Evolutionary conservation across 2,329 filamentous ascomycete genomes (phyloP).

Genomic region (Phyllosticta citrichinensis): DNA sequence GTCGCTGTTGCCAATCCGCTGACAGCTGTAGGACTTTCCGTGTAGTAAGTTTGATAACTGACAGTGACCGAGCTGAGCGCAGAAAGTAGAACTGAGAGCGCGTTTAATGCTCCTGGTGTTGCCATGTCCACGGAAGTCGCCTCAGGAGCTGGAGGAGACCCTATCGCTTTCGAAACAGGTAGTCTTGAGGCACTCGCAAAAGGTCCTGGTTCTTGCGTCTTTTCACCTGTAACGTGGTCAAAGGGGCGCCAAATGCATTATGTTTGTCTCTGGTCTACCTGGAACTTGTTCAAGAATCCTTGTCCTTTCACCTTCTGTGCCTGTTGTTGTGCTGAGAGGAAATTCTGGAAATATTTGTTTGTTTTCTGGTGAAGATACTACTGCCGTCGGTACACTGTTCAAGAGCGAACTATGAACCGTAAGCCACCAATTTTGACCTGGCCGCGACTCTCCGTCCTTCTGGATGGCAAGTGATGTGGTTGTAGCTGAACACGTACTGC

Average conservation of each 20-base stretch:
- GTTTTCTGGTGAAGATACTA: not conserved
- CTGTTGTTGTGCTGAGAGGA: constrained; percentile 74
- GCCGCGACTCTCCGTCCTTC: not conserved
- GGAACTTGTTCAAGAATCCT: not conserved
- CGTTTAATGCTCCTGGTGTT: not conserved
- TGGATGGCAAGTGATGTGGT: not conserved
- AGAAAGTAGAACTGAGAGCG: not conserved
- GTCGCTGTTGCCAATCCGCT: not conserved
- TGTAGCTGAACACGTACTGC: not conserved
- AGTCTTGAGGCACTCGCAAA: not conserved
- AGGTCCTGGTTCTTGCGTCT: not conserved
- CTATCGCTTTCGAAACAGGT: not conserved
- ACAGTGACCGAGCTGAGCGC: not conserved
- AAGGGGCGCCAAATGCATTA: not conserved
- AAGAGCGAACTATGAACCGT: not conserved
- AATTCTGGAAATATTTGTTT: constrained; percentile 71
- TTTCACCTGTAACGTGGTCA: not conserved
- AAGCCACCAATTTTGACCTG: not conserved
- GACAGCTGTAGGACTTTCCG: not conserved
- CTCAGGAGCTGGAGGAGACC: not conserved
- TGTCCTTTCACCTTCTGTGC: constrained; percentile 17
- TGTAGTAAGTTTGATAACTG: not conserved
- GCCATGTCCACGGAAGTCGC: not conserved
- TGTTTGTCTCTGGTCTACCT: not conserved
- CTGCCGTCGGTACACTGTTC: not conserved